phyloP scores from a whole-genome alignment of 352 stramenopile genomes.

The Elongisporangium senticosum region DNA sequence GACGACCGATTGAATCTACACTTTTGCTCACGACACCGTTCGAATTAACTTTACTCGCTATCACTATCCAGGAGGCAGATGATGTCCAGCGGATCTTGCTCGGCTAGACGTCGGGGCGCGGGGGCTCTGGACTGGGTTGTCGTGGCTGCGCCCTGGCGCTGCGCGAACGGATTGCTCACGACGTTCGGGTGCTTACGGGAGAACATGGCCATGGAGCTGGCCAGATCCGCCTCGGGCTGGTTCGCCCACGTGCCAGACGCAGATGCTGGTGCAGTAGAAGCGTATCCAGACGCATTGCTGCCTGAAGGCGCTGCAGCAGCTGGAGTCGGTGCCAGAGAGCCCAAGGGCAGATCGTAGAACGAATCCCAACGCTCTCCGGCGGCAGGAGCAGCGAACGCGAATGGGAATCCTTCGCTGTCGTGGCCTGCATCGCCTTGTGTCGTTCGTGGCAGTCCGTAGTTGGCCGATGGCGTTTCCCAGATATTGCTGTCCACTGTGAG shows the following conservation, averaged over 20 bases:
- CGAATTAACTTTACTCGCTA: conserved; percentile 38
- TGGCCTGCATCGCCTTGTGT: conserved; percentile 7
- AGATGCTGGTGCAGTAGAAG: background rate
- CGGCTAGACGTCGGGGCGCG: conserved; percentile 9
- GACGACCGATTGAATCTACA: background rate
- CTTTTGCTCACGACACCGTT: background rate
- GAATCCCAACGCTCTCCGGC: background rate
- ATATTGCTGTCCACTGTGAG: conserved; percentile 61
- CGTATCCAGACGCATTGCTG: background rate
- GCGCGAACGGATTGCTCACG: conserved; percentile 42
- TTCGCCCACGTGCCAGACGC: conserved; percentile 11
- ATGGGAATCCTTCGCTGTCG: conserved; percentile 5
- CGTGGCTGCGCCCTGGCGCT: conserved; percentile 27
- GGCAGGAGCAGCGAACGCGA: conserved; percentile 14
- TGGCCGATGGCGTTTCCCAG: conserved; percentile 39
- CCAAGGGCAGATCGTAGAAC: background rate
- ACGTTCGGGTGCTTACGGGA: conserved; percentile 44
- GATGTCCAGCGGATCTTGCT: conserved; percentile 45
- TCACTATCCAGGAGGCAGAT: conserved; percentile 79
- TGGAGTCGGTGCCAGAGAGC: background rate
- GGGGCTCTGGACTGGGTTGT: conserved; percentile 9
- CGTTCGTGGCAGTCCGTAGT: conserved; percentile 12
- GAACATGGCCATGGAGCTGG: conserved; percentile 57
- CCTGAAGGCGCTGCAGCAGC: background rate
- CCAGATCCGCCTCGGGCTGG: conserved; percentile 38